Evolutionary conservation across 257 asterid genomes (phyloP).

Genomic region (Ehretia macrophylla): DNA sequence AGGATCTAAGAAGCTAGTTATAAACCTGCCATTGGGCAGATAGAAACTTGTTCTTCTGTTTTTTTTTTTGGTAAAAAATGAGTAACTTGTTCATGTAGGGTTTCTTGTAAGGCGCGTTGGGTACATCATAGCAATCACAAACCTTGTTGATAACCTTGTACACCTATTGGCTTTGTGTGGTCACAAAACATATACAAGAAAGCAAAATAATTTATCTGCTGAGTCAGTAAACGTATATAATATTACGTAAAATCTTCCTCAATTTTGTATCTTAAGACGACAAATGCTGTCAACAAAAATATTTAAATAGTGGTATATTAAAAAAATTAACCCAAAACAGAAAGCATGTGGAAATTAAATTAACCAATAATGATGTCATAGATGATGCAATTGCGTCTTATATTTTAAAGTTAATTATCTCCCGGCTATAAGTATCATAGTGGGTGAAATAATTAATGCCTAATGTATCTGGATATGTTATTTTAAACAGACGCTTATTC

Average conservation of each 20-base stretch:
- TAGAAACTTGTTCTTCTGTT: too few relatives aligned
- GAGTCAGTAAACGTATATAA: not conserved
- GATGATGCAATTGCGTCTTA: slow-evolving; percentile 47
- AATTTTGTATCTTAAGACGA: too few relatives aligned
- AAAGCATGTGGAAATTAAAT: not conserved
- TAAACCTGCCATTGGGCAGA: not conserved
- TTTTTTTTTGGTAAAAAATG: too few relatives aligned
- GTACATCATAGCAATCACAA: not conserved
- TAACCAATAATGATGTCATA: slow-evolving; percentile 46
- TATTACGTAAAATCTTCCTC: not conserved
- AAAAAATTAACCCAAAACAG: too few relatives aligned
- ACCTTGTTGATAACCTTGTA: not conserved
- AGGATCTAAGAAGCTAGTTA: slow-evolving; percentile 35
- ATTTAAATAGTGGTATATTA: too few relatives aligned
- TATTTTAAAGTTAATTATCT: slow-evolving; percentile 11
- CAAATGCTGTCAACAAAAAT: not conserved
- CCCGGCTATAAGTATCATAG: slow-evolving; percentile 16
- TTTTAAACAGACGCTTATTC: too few relatives aligned
- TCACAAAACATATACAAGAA: not conserved
- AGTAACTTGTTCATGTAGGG: too few relatives aligned
- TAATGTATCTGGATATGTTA: too few relatives aligned
- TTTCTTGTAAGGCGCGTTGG: too few relatives aligned
- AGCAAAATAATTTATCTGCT: not conserved
- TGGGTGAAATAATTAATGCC: not conserved
- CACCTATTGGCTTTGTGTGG: not conserved